phyloP scores from a whole-genome alignment of 495 filamentous ascomycete genomes.

The Aspergillus panamensis region DNA sequence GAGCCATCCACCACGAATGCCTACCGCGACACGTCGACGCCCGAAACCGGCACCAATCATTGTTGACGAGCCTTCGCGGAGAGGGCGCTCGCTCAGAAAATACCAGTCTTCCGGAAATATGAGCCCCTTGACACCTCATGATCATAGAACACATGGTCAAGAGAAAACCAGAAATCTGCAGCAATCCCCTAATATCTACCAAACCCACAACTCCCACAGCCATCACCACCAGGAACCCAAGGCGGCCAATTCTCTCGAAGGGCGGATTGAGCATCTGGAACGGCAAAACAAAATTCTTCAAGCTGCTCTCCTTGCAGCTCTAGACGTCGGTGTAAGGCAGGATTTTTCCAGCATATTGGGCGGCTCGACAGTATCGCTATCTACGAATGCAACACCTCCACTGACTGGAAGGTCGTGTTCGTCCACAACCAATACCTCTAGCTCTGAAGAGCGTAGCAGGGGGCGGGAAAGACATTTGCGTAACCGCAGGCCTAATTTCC shows the following conservation, averaged over 20 bases:
- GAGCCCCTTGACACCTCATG: slow-evolving; percentile 29
- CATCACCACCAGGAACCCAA: slow-evolving; percentile 19
- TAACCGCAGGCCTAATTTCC: slow-evolving; percentile 13
- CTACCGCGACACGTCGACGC: slow-evolving; percentile 14
- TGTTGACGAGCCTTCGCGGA: slow-evolving; percentile 10
- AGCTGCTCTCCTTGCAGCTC: slow-evolving; percentile 41
- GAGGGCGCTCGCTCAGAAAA: slow-evolving; percentile 11
- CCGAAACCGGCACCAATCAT: slow-evolving; percentile 11
- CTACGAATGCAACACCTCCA: slow-evolving; percentile 16
- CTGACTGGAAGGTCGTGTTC: slow-evolving; percentile 20
- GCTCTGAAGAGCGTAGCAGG: slow-evolving; percentile 7
- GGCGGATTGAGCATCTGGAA: slow-evolving; percentile 40
- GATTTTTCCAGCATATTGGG: slow-evolving; percentile 27
- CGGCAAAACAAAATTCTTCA: slow-evolving; percentile 47
- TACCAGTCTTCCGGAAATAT: neutral
- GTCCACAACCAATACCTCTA: slow-evolving; percentile 19
- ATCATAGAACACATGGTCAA: slow-evolving; percentile 18
- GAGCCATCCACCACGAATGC: slow-evolving; percentile 11
- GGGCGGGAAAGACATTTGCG: neutral
- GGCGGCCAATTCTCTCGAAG: slow-evolving; percentile 28
- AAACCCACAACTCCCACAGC: slow-evolving; percentile 25
- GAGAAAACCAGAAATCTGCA: slow-evolving; percentile 27
- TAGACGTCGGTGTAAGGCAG: slow-evolving; percentile 34
- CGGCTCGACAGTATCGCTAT: slow-evolving; percentile 23
- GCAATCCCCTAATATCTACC: slow-evolving; percentile 23